phyloP scores from a whole-genome alignment of 73 alveolate species.

The Paramecium bursaria region DNA sequence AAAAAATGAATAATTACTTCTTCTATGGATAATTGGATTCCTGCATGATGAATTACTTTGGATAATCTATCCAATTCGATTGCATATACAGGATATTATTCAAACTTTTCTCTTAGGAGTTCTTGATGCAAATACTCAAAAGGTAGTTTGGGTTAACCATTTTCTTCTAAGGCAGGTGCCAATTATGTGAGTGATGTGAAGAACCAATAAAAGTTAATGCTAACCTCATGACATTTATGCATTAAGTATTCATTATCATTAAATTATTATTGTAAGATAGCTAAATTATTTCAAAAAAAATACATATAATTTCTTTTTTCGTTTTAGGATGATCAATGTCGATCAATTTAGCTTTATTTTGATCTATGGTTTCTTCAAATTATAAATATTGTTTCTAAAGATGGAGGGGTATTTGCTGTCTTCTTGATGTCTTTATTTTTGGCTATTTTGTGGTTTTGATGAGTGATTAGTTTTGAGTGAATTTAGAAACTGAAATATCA shows the following conservation, averaged over 20 bases:
- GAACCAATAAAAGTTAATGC: slow-evolving; percentile 60
- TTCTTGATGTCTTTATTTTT: background rate
- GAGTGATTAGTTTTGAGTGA: background rate
- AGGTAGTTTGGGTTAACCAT: slow-evolving; percentile 55
- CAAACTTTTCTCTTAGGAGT: slow-evolving; percentile 31
- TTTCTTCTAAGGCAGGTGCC: slow-evolving; percentile 70
- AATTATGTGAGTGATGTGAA: slow-evolving; percentile 61
- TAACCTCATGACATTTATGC: slow-evolving; percentile 55
- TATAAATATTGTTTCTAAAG: background rate
- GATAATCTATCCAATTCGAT: slow-evolving; percentile 52
- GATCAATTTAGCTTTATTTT: background rate
- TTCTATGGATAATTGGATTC: slow-evolving; percentile 35
- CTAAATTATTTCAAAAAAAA: background rate
- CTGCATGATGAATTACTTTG: slow-evolving; percentile 23
- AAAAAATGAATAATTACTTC: too few relatives aligned
- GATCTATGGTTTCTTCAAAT: slow-evolving; percentile 38
- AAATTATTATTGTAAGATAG: background rate
- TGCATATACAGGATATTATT: slow-evolving; percentile 36
- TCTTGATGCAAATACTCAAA: slow-evolving; percentile 58
- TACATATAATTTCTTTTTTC: background rate
- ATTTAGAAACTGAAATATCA: slow-evolving; percentile 9
- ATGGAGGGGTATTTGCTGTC: slow-evolving; percentile 14
- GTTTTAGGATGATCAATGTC: background rate
- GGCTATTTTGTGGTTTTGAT: background rate
- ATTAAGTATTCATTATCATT: background rate